phyloP scores from a whole-genome alignment of 2,329 filamentous ascomycete genomes.

The Arthrinium phaeospermum region DNA sequence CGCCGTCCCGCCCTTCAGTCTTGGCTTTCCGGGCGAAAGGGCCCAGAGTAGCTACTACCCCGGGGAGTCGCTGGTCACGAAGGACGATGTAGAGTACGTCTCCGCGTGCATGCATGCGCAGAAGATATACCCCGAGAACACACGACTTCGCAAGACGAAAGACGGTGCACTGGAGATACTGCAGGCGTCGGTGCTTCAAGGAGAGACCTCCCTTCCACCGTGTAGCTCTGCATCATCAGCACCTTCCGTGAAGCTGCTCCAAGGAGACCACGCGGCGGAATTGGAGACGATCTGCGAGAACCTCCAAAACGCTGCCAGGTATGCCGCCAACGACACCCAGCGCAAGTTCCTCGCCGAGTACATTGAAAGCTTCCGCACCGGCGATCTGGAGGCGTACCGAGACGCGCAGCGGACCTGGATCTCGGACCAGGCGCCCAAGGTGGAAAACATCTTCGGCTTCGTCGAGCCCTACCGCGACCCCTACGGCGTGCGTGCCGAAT shows the following conservation, averaged over 20 bases:
- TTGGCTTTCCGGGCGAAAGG: background rate
- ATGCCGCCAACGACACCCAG: slow-evolving; percentile 59
- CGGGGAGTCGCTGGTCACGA: background rate
- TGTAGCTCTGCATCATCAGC: background rate
- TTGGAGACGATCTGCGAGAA: background rate
- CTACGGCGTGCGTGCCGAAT: slow-evolving; percentile 62
- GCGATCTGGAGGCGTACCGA: slow-evolving; percentile 60
- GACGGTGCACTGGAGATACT: background rate
- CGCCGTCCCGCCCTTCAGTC: background rate
- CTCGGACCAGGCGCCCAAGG: slow-evolving; percentile 58
- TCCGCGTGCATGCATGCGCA: background rate
- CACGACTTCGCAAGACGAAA: background rate
- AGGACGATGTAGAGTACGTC: background rate
- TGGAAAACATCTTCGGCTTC: slow-evolving; percentile 67
- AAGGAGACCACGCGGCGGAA: background rate
- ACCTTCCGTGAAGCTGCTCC: background rate
- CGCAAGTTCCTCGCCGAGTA: slow-evolving; percentile 57
- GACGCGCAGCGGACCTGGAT: slow-evolving; percentile 63
- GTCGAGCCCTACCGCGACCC: slow-evolving; percentile 69
- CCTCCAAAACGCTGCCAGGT: slow-evolving; percentile 46
- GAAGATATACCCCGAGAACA: background rate
- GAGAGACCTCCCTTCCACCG: slow-evolving; percentile 36
- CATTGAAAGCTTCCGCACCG: slow-evolving; percentile 60
- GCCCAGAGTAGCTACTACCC: background rate
- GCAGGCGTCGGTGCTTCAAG: slow-evolving; percentile 23